A percentile compares a stretch with the other conserved stretches of the same genome.
Evolutionary conservation across 202 grass and related monocot genomes (phyloP).

Genomic region (Musa balbisiana): DNA sequence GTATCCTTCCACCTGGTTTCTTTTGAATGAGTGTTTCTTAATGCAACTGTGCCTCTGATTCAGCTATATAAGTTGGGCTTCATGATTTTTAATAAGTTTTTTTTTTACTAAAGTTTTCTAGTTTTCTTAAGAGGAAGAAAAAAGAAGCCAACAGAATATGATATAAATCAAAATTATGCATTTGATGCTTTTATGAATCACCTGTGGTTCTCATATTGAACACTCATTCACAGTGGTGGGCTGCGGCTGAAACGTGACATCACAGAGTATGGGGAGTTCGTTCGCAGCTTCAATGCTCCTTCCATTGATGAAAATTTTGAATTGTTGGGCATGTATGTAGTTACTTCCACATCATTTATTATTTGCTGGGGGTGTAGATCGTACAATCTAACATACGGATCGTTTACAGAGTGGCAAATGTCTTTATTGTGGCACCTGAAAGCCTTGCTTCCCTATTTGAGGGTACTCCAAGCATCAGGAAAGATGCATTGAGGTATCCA

Average conservation of each 20-base stretch:
- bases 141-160: too few species aligned
- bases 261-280: constrained; percentile 95
- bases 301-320: constrained; percentile 99
- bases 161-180: not conserved
- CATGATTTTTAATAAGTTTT: too few species aligned
- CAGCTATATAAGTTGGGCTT: too few species aligned
- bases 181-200: constrained; percentile 13
- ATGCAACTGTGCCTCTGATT: too few species aligned
- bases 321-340: constrained; percentile 86
- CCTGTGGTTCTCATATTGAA: not conserved
- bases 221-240: constrained; percentile 57
- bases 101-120: too few species aligned
- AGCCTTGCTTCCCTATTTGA: constrained; percentile 89
- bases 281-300: constrained; percentile 90
- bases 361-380: not conserved
- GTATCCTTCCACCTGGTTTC: too few species aligned
- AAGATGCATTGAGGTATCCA: constrained; percentile 79
- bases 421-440: constrained; percentile 97
- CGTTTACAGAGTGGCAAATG: constrained; percentile 74
- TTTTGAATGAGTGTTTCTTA: too few species aligned
- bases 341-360: constrained; percentile 16
- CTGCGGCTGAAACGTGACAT: constrained; percentile 96
- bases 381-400: not conserved
- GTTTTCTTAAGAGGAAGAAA: too few species aligned
- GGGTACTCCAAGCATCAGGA: constrained; percentile 88